Evolutionary conservation across 1,139 yeast species (phyloP), one percentile per base, ranked within the genome.

Genomic region (Sugiyamaella grinbergsii): DNA sequence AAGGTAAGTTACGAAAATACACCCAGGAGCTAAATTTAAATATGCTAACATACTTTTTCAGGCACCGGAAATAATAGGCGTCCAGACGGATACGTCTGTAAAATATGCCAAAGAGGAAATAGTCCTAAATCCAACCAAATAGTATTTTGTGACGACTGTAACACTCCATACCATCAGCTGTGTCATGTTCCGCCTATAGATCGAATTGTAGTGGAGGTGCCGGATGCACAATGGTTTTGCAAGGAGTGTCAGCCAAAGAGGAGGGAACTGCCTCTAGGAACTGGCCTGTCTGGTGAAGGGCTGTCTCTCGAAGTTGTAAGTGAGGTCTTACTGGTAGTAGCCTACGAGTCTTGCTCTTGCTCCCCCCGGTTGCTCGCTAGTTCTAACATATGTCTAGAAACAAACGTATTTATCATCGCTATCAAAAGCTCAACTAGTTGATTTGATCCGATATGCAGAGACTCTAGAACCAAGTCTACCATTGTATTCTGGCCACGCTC

Each of bases 201-300:
- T 47, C 59, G 73, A 13, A 62, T 71, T n/a, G 71, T 69, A 16
- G 71, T 73, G 5, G 74, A 70, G 36, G 70, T 72, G n/a, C 71
- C 73, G 1, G 76, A 72, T 47, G 74, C 74, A 3, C 71, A 70
- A 56, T 73, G 76, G 76, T 71, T 69, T 56, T 73, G 77, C 57
- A 62, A 62, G 43, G 69, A 69, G 39, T 73, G 77, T 51, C 71
- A 67, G 51, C 65, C 66, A 8, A 68, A 69, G 49, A 59, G 70
- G 6, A 58, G 68, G 3, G 73, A 71, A 44, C 59, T 62, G 28
- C 70, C 73, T 11, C 58, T 72, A 29, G 73, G 71, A 47, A 72
- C 74, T 0, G 77, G 77, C 7, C 53, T 62, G 16, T 57, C 70
- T 2, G 73, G 74, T 1, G 70, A 64, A 19, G 63, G 62, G 7